Evolutionary conservation across 306 rosid species (phyloP).

Genomic region (Prunus armeniaca): DNA sequence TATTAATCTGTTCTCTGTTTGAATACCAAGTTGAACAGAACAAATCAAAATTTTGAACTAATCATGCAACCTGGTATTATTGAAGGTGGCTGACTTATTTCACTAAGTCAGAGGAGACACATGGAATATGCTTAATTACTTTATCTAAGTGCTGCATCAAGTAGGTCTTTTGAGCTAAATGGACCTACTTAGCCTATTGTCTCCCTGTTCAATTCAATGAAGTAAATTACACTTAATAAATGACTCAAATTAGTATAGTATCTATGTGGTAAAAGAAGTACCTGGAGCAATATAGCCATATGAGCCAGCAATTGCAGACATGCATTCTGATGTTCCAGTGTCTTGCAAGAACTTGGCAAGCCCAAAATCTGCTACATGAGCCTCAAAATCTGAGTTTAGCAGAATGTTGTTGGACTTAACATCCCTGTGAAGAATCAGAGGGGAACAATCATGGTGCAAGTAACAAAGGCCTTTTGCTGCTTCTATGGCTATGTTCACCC

Average conservation of each 20-base stretch:
- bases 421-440: conserved; percentile 76
- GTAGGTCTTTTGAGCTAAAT: neutral
- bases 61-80: conserved; percentile 14
- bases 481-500: conserved; percentile 75
- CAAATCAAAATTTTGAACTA: conserved; percentile 5
- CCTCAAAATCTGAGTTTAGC: conserved; percentile 72
- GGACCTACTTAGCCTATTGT: neutral
- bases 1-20: neutral
- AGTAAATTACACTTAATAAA: neutral
- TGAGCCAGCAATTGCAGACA: conserved; percentile 96
- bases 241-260: neutral
- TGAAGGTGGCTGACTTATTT: neutral
- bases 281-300: conserved; percentile 99
- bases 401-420: conserved; percentile 90
- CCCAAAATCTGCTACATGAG: conserved; percentile 96
- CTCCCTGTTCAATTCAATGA: neutral
- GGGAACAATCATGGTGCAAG: conserved; percentile 93
- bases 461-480: conserved; percentile 90
- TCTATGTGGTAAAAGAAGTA: conserved; percentile 18
- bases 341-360: conserved; percentile 89
- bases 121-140: conserved; percentile 5
- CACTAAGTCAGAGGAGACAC: neutral
- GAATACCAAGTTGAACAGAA: conserved; percentile 8
- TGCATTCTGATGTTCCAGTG: conserved; percentile 81
- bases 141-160: conserved; percentile 5